These are phyloP conservation scores for Mimosa pudica DNA, from an alignment of 306 rosid genomes.

Conservation along the genomic window DNA sequence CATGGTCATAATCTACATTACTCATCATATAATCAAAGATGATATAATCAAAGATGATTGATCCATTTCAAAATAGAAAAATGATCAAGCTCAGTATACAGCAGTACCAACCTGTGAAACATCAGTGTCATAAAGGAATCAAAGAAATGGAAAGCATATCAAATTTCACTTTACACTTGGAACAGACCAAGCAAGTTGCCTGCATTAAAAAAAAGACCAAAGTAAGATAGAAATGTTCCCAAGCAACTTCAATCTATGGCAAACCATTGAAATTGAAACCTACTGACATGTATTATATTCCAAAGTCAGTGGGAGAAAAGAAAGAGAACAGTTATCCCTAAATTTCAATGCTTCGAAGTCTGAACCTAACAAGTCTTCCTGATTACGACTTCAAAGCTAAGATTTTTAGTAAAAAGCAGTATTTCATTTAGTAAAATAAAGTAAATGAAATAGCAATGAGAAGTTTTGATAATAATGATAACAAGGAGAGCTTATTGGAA, in stretches of 20 bases:
- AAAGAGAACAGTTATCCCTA: not conserved
- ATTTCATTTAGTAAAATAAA: not conserved
- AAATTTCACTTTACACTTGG: conserved; percentile 15
- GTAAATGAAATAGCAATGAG: too few relatives aligned
- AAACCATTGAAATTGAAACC: not conserved
- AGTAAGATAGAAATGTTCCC: not conserved
- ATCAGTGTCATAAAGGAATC: conserved; percentile 31
- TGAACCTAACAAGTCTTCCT: not conserved
- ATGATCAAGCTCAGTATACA: not conserved
- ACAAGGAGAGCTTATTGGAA: not conserved
- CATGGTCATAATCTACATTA: not conserved
- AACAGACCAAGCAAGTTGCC: conserved; percentile 28
- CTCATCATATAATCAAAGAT: conserved; percentile 9
- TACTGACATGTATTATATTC: not conserved
- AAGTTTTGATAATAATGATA: not conserved
- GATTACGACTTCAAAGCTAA: not conserved
- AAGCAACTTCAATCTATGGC: conserved; percentile 8
- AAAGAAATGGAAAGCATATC: conserved; percentile 32
- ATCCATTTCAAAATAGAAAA: conserved; percentile 6
- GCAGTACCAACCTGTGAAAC: conserved; percentile 40
- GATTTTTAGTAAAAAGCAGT: not conserved
- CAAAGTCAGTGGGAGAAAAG: not conserved
- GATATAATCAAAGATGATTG: not conserved
- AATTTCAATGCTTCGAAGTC: not conserved
- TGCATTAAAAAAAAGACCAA: conserved; percentile 13